These are phyloP conservation scores for Amborella trichopoda DNA, from an alignment of 164 flowering plant genomes.

Conservation along the genomic window DNA sequence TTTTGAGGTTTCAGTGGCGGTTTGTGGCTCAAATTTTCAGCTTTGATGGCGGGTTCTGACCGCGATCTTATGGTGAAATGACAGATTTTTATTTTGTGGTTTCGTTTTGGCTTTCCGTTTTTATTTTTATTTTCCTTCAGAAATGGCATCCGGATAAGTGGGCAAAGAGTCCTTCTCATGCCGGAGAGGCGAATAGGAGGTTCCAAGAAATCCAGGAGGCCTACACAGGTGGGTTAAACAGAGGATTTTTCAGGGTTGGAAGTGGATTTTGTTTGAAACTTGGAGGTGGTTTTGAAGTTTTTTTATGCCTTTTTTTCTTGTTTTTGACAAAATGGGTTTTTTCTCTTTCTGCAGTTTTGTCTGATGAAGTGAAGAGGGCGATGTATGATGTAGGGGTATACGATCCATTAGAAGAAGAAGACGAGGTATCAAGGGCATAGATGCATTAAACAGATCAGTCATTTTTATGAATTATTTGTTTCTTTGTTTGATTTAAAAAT, in stretches of 20 bases:
- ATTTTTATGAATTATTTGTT: neutral
- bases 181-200: constrained; percentile 64
- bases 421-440: constrained; percentile 24
- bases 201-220: constrained; percentile 97
- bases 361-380: constrained; percentile 56
- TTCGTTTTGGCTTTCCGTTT: neutral
- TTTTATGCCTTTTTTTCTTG: neutral
- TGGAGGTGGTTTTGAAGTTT: too few species aligned
- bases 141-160: constrained; percentile 93
- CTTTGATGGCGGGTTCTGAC: neutral
- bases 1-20: neutral
- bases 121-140: constrained; percentile 17
- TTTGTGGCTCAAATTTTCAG: neutral
- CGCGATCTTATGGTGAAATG: too few species aligned
- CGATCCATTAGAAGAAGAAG: constrained; percentile 74
- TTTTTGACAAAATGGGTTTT: neutral
- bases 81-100: neutral
- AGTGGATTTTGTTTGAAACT: too few species aligned
- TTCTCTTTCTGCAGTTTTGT: constrained; percentile 34
- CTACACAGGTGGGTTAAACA: constrained; percentile 63
- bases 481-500: neutral
- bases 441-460: too few species aligned
- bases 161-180: constrained; percentile 36
- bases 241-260: too few species aligned
- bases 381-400: constrained; percentile 78